A percentile compares a stretch with the other conserved stretches of the same genome.
Evolutionary conservation across 1,284 basidiomycete species (phyloP).

Genomic region (Kalmanozyma brasiliensis): DNA sequence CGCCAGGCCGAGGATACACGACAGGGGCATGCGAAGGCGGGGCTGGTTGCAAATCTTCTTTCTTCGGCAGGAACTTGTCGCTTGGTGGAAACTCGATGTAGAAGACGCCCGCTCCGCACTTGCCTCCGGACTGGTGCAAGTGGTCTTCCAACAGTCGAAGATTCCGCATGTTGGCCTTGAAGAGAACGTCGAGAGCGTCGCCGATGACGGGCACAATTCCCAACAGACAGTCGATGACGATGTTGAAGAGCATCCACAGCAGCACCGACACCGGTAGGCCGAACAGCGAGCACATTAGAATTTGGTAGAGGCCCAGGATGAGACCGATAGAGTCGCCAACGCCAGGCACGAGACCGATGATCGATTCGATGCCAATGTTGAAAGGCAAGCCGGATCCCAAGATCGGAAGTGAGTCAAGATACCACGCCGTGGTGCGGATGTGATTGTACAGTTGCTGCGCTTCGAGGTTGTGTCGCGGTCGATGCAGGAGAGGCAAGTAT

Average conservation of each 20-base stretch:
- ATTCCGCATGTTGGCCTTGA: slow-evolving; percentile 65
- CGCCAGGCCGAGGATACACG: not conserved
- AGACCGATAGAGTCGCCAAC: slow-evolving; percentile 62
- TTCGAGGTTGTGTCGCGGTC: slow-evolving; percentile 32
- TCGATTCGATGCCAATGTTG: slow-evolving; percentile 55
- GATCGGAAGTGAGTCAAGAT: slow-evolving; percentile 49
- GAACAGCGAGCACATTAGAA: slow-evolving; percentile 60
- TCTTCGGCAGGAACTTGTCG: slow-evolving; percentile 19
- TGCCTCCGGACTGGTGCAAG: slow-evolving; percentile 43
- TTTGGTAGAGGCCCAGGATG: slow-evolving; percentile 60
- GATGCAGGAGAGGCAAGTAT: slow-evolving; percentile 20
- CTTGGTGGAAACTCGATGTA: slow-evolving; percentile 43
- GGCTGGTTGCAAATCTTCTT: not conserved
- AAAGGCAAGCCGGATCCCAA: slow-evolving; percentile 45
- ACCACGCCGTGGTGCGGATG: slow-evolving; percentile 58
- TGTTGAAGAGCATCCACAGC: slow-evolving; percentile 60
- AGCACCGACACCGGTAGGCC: slow-evolving; percentile 55
- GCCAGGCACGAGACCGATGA: slow-evolving; percentile 59
- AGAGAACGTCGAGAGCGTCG: slow-evolving; percentile 63
- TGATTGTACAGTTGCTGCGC: slow-evolving; percentile 67
- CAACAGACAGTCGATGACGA: slow-evolving; percentile 57
- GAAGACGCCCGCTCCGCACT: slow-evolving; percentile 39
- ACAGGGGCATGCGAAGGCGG: not conserved
- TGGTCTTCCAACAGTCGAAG: slow-evolving; percentile 60
- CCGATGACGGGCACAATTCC: slow-evolving; percentile 66